These are phyloP conservation scores for Ottelia alismoides DNA, from an alignment of 106 monocot genomes.

Conservation along the genomic window DNA sequence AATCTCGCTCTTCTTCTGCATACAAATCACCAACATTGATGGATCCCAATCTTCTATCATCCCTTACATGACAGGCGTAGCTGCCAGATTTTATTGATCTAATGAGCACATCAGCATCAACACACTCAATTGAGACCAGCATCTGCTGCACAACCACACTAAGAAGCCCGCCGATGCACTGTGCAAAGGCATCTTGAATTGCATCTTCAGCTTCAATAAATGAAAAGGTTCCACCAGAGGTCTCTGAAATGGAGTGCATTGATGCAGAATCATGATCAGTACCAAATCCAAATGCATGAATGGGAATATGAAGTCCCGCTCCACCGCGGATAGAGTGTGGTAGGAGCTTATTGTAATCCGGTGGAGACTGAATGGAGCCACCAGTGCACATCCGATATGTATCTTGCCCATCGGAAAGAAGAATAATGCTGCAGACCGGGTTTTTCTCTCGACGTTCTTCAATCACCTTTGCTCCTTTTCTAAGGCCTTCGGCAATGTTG, in stretches of 20 bases:
- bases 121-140: constrained; percentile 35
- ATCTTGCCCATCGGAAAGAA: constrained; percentile 96
- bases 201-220: constrained; percentile 77
- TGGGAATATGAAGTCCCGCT: constrained; percentile 30
- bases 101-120: constrained; percentile 28
- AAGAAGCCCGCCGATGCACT: constrained; percentile 96
- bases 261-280: constrained; percentile 61
- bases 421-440: constrained; percentile 70
- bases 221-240: constrained; percentile 85
- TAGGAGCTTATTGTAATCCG: constrained; percentile 39
- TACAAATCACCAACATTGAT: constrained; percentile 69
- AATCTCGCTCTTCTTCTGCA: constrained; percentile 86
- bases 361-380: neutral
- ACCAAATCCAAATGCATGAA: constrained; percentile 90
- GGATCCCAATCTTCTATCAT: constrained; percentile 31
- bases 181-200: constrained; percentile 90
- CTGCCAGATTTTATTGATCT: constrained; percentile 51
- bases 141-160: constrained; percentile 75
- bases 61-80: constrained; percentile 32
- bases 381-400: constrained; percentile 34
- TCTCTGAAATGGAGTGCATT: constrained; percentile 76
- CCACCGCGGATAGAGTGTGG: constrained; percentile 27
- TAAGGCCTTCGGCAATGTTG: constrained; percentile 79
- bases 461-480: constrained; percentile 66
- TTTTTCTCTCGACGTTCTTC: constrained; percentile 60